Evolutionary conservation across 352 stramenopile genomes (phyloP).

Genomic region (Pythium oligandrum): DNA sequence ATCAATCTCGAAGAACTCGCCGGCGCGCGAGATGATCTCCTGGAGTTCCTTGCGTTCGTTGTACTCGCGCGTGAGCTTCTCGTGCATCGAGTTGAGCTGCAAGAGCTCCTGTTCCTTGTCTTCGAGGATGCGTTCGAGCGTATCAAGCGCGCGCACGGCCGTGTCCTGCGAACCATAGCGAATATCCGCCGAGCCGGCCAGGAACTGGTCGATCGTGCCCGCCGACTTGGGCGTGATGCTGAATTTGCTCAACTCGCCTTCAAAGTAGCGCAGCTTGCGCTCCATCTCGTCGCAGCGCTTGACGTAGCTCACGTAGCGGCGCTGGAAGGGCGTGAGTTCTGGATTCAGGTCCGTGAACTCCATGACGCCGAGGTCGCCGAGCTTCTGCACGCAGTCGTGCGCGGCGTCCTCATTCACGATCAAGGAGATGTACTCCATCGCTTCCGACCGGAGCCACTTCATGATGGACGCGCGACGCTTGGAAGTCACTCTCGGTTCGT

Average conservation of each 20-base stretch:
- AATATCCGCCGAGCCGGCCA: constrained; percentile 66
- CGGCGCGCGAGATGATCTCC: constrained; percentile 72
- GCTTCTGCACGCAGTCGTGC: constrained; percentile 95
- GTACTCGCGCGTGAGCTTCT: constrained; percentile 97
- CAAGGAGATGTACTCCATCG: constrained; percentile 99
- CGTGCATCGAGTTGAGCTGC: constrained; percentile 97
- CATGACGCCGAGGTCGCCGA: constrained; percentile 95
- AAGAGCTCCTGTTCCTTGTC: constrained; percentile 95
- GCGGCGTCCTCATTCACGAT: constrained; percentile 98
- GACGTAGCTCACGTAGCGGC: constrained; percentile 97
- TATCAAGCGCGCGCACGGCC: constrained; percentile 88
- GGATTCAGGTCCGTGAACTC: constrained; percentile 99
- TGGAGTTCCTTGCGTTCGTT: constrained; percentile 92
- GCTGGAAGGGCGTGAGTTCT: constrained; percentile 98
- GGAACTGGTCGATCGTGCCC: constrained; percentile 72
- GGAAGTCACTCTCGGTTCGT: too few species aligned
- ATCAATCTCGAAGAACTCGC: constrained; percentile 87
- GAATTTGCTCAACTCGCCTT: constrained; percentile 93
- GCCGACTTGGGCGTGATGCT: constrained; percentile 74
- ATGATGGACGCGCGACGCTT: constrained; percentile 25
- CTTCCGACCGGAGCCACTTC: constrained; percentile 97
- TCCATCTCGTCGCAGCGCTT: constrained; percentile 99
- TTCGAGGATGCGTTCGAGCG: constrained; percentile 94
- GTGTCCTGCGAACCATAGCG: constrained; percentile 80
- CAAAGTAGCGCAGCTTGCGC: constrained; percentile 97